Conservation (phyloP, 305 asterid species). For the Withania somnifera region DNA sequence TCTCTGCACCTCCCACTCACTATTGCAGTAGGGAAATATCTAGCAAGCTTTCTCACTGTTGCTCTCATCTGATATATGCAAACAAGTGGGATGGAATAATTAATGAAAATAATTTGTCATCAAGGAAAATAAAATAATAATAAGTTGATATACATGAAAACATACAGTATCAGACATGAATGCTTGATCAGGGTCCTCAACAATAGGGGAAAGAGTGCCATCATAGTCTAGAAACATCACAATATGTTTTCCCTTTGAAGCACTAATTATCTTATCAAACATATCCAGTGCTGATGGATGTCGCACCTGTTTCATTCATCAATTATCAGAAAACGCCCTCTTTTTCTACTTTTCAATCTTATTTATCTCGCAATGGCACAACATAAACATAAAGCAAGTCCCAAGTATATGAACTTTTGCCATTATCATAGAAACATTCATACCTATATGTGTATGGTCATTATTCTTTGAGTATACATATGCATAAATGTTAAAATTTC, state of each 20-base stretch:
- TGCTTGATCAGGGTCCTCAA: conserved; percentile 80
- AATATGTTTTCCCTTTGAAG: conserved; percentile 78
- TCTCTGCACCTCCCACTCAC: conserved; percentile 93
- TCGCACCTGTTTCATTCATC: conserved; percentile 28
- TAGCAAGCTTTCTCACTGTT: conserved; percentile 70
- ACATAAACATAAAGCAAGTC: not conserved
- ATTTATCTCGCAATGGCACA: not conserved
- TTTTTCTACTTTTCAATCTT: not conserved
- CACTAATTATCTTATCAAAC: conserved; percentile 66
- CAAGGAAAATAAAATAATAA: not conserved
- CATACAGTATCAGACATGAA: conserved; percentile 79
- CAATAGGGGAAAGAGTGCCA: conserved; percentile 96
- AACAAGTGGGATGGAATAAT: not conserved
- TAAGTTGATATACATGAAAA: not conserved
- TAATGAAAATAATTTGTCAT: not conserved
- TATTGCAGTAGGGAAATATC: conserved; percentile 80
- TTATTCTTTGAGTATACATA: not conserved
- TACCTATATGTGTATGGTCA: not conserved
- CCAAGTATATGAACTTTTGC: not conserved
- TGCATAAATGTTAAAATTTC: no score
- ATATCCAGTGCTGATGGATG: conserved; percentile 89
- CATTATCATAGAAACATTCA: not conserved
- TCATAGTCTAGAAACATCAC: conserved; percentile 93
- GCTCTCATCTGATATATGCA: conserved; percentile 60
- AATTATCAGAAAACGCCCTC: not conserved